Evolutionary conservation across 2,329 filamentous ascomycete genomes (phyloP).

Genomic region (Colletotrichum trifolii): DNA sequence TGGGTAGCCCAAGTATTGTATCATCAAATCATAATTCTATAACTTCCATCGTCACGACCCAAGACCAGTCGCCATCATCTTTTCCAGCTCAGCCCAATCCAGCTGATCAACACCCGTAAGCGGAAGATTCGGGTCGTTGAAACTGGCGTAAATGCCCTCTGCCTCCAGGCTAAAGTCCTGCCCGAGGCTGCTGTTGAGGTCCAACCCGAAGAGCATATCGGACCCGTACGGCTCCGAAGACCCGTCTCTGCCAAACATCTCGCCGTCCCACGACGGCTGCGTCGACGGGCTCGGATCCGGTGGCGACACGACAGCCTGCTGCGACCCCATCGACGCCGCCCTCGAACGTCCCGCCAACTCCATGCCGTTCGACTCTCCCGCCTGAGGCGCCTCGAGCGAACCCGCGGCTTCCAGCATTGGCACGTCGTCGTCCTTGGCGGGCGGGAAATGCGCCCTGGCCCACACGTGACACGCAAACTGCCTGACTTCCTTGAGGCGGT

Average conservation of each 20-base stretch:
- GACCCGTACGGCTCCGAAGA: conserved; percentile 22
- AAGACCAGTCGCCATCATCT: conserved; percentile 40
- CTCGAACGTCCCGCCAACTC: conserved; percentile 5
- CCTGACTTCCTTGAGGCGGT: conserved; percentile 40
- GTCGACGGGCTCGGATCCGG: conserved; percentile 27
- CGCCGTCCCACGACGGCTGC: conserved; percentile 32
- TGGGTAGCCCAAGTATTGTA: too few species aligned
- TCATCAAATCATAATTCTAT: too few species aligned
- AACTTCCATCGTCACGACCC: conserved; percentile 13
- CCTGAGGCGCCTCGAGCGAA: conserved; percentile 10
- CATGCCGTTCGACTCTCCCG: neutral
- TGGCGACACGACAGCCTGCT: conserved; percentile 14
- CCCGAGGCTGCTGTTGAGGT: conserved; percentile 37
- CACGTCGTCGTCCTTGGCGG: conserved; percentile 31
- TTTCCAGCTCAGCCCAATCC: conserved; percentile 44
- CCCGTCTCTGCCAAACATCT: conserved; percentile 26
- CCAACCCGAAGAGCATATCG: conserved; percentile 36
- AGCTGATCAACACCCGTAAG: conserved; percentile 44
- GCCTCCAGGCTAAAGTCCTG: conserved; percentile 41
- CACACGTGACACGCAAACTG: conserved; percentile 44
- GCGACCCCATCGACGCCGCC: conserved; percentile 14
- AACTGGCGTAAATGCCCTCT: conserved; percentile 43
- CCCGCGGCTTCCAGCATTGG: conserved; percentile 38
- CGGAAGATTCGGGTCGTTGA: conserved; percentile 43
- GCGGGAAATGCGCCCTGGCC: conserved; percentile 38